A percentile compares a stretch with the other conserved stretches of the same genome.
phyloP scores from a whole-genome alignment of 495 filamentous ascomycete genomes.

The Talaromyces adpressus region DNA sequence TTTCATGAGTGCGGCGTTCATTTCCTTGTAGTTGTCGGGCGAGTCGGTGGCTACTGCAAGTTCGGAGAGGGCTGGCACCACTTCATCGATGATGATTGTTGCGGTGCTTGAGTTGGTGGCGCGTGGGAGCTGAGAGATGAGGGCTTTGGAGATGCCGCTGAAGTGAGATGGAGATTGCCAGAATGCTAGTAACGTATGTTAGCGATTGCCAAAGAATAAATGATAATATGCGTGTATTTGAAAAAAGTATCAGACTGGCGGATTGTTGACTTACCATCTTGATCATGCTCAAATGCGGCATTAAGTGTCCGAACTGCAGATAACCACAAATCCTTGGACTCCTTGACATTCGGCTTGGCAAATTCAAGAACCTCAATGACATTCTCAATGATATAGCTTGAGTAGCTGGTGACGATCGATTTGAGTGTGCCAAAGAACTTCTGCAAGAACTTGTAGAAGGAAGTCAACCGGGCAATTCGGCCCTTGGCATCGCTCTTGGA shows the following conservation, averaged over 20 bases:
- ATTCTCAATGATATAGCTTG: slow-evolving; percentile 73
- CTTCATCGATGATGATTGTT: slow-evolving; percentile 35
- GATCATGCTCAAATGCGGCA: slow-evolving; percentile 74
- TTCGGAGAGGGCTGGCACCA: slow-evolving; percentile 59
- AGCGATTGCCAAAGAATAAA: neutral
- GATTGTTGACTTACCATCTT: slow-evolving; percentile 42
- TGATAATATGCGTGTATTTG: neutral
- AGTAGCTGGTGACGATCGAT: slow-evolving; percentile 89
- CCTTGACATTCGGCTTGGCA: slow-evolving; percentile 39
- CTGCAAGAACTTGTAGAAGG: slow-evolving; percentile 72
- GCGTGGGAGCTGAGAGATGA: slow-evolving; percentile 61
- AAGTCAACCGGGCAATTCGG: slow-evolving; percentile 50
- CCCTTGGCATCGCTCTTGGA: slow-evolving; percentile 54
- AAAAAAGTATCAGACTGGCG: neutral
- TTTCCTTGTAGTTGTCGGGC: slow-evolving; percentile 78
- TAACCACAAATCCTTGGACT: slow-evolving; percentile 51
- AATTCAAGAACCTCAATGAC: slow-evolving; percentile 55
- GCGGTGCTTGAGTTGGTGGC: slow-evolving; percentile 35
- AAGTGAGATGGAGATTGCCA: slow-evolving; percentile 91
- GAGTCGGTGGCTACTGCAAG: slow-evolving; percentile 72
- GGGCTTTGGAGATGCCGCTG: slow-evolving; percentile 54
- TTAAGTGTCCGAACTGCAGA: slow-evolving; percentile 59
- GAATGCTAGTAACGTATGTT: slow-evolving; percentile 43
- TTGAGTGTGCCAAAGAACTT: slow-evolving; percentile 71
- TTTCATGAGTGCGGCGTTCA: slow-evolving; percentile 70